phyloP scores from a whole-genome alignment of 2,329 filamentous ascomycete species.

The Arthrobotrys sphaeroides region DNA sequence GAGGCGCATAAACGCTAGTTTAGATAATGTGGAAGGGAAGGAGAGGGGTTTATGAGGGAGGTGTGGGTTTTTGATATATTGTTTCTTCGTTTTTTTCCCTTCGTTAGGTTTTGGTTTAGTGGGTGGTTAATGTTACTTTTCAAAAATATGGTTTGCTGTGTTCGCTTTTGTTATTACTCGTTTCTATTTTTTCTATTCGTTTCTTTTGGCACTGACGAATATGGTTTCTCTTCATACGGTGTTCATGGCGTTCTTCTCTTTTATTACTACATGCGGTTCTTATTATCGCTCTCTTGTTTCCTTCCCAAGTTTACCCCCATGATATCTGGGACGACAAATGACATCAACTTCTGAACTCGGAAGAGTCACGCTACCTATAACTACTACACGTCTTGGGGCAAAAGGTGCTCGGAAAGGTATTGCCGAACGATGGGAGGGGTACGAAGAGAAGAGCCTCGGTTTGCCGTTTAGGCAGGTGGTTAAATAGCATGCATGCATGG shows the following conservation, averaged over 20 bases:
- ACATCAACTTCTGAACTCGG: not conserved
- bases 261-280: not conserved
- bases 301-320: not conserved
- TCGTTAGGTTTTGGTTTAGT: too few species aligned
- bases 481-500: not conserved
- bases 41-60: not conserved
- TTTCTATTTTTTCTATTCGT: not conserved
- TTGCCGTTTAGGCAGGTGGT: not conserved
- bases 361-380: not conserved
- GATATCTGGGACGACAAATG: not conserved
- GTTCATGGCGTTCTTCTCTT: constrained; percentile 8
- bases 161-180: not conserved
- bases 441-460: too few species aligned
- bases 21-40: not conserved
- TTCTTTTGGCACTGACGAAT: not conserved
- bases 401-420: not conserved
- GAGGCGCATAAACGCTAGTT: constrained; percentile 39
- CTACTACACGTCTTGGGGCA: too few species aligned
- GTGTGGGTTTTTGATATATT: too few species aligned
- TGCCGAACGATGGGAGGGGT: not conserved
- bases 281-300: not conserved
- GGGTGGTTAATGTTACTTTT: too few species aligned
- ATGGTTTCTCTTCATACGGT: not conserved
- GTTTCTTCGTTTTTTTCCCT: not conserved
- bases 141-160: not conserved